These are phyloP conservation scores for Salinomyces thailandicus DNA, from an alignment of 2,329 filamentous ascomycete species.

Conservation along the genomic window DNA sequence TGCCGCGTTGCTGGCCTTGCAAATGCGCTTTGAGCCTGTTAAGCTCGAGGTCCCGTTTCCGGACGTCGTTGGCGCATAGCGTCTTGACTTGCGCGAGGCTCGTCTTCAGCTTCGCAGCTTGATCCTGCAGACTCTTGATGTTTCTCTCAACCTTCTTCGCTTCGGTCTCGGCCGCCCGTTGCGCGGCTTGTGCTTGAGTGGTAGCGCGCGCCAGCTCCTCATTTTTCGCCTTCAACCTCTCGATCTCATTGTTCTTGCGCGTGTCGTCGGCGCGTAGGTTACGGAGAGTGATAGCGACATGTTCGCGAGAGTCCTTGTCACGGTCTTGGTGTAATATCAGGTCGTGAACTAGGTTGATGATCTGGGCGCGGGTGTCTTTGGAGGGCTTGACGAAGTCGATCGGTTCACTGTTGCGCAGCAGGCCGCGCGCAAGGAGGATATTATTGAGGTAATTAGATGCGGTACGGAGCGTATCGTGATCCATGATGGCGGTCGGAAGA, in stretches of 20 bases:
- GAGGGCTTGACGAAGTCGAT: conserved; percentile 71
- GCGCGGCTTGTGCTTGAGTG: conserved; percentile 62
- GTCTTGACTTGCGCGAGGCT: conserved; percentile 73
- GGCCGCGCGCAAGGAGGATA: conserved; percentile 51
- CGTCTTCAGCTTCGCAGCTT: conserved; percentile 66
- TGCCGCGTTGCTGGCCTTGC: conserved; percentile 48
- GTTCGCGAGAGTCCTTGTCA: conserved; percentile 81
- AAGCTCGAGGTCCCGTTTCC: conserved; percentile 81
- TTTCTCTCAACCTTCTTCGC: conserved; percentile 66
- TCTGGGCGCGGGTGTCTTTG: conserved; percentile 64
- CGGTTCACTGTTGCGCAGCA: conserved; percentile 52
- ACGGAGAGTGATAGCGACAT: conserved; percentile 66
- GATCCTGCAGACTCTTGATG: conserved; percentile 67
- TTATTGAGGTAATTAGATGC: conserved; percentile 57
- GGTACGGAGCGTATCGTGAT: conserved; percentile 46
- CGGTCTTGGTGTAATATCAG: conserved; percentile 85
- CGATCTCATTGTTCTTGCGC: conserved; percentile 56
- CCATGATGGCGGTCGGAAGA: no score
- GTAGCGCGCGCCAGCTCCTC: conserved; percentile 56
- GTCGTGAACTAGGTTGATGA: conserved; percentile 92
- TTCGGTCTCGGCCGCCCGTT: conserved; percentile 70
- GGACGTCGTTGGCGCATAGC: conserved; percentile 80
- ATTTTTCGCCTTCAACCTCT: conserved; percentile 31
- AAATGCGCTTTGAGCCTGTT: conserved; percentile 82
- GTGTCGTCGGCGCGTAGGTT: conserved; percentile 63